Conservation (phyloP, 2,329 filamentous ascomycete genomes). For the Neoarthrinium moseri region DNA sequence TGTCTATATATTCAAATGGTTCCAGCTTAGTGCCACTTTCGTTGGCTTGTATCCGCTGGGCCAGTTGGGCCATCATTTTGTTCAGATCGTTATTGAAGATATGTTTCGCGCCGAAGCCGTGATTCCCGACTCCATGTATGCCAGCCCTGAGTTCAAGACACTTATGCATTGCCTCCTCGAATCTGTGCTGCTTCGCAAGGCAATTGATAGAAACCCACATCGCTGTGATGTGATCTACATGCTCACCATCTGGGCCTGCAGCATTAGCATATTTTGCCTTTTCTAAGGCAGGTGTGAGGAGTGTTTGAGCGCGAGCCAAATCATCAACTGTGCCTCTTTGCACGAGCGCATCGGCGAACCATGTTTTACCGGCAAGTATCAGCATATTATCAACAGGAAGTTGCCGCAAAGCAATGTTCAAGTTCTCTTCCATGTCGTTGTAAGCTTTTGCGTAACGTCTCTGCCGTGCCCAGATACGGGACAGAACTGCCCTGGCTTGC, state of each 20-base stretch:
- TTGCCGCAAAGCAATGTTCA: constrained; percentile 11
- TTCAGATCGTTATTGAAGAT: too few relatives aligned
- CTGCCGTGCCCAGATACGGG: too few relatives aligned
- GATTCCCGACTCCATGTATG: constrained; percentile 8
- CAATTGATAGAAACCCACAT: constrained; percentile 15
- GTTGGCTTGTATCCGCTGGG: too few relatives aligned
- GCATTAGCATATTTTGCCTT: constrained; percentile 12
- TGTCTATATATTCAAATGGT: too few relatives aligned
- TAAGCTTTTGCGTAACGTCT: constrained; percentile 7
- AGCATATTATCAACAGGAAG: constrained; percentile 13
- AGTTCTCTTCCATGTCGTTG: constrained; percentile 4
- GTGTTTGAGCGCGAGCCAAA: constrained; percentile 12
- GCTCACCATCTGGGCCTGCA: constrained; percentile 15
- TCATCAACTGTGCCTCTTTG: constrained; percentile 8
- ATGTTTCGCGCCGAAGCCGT: constrained; percentile 11
- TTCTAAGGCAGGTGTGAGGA: constrained; percentile 9
- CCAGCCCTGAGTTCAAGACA: constrained; percentile 10
- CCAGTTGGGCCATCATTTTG: too few relatives aligned
- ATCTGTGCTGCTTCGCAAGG: constrained; percentile 14
- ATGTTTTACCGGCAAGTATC: constrained; percentile 13
- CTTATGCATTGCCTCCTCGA: constrained; percentile 12
- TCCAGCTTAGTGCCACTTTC: too few relatives aligned
- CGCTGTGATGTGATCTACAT: constrained; percentile 15
- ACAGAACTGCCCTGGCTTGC: too few relatives aligned
- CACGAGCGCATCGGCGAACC: constrained; percentile 12